These are phyloP conservation scores for Nemania diffusa DNA, from an alignment of 2,329 filamentous ascomycete genomes.

Conservation along the genomic window DNA sequence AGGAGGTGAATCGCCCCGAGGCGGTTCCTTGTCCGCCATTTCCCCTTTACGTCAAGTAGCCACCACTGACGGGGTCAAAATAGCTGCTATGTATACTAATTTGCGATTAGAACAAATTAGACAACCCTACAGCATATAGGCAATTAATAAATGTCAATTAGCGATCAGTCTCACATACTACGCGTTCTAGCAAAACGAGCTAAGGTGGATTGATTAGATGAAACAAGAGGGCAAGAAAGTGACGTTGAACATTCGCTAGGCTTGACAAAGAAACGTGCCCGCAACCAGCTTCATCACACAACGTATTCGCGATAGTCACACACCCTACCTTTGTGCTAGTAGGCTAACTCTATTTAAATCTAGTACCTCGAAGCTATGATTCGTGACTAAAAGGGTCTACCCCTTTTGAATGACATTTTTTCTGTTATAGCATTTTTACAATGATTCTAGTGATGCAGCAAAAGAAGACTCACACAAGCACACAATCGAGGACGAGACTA, in stretches of 20 bases:
- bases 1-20: background rate
- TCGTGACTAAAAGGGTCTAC: too few relatives aligned
- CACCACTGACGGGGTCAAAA: background rate
- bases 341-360: background rate
- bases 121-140: background rate
- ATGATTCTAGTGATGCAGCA: background rate
- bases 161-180: background rate
- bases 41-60: background rate
- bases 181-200: background rate
- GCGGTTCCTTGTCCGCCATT: background rate
- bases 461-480: background rate
- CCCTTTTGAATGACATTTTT: too few relatives aligned
- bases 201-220: background rate
- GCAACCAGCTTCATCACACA: constrained; percentile 15
- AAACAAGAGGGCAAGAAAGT: background rate
- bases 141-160: background rate
- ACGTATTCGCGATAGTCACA: constrained; percentile 5
- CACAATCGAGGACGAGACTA: background rate
- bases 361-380: background rate
- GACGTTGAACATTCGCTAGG: background rate
- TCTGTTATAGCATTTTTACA: too few relatives aligned
- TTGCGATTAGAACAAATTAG: background rate
- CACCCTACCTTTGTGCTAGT: constrained; percentile 5
- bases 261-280: constrained; percentile 14
- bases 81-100: background rate